Conservation (phyloP, 192 early-diverging fungal genomes). For the Glomus cerebriforme region DNA sequence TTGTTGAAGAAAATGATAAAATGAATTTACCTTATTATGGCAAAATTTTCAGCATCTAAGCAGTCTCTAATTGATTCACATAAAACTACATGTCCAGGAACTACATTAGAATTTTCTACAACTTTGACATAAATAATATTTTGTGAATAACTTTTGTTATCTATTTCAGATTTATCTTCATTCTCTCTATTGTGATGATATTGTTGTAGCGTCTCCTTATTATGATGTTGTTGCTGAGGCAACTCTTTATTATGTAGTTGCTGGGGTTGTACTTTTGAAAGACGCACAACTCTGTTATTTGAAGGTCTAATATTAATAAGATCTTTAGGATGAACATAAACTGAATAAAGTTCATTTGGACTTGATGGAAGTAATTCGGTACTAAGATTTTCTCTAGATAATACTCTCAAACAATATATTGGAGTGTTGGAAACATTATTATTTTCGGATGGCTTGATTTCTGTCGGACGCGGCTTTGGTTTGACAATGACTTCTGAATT, state of each 20-base stretch:
- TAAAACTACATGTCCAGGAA: constrained; percentile 49
- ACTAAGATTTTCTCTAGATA: constrained; percentile 37
- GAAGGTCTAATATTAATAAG: constrained; percentile 35
- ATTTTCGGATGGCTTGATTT: constrained; percentile 34
- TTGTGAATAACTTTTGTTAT: constrained; percentile 25
- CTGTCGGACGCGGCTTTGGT: constrained; percentile 60
- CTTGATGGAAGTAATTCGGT: constrained; percentile 34
- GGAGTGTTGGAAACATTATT: constrained; percentile 38
- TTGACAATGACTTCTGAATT: constrained; percentile 75
- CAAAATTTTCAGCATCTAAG: constrained; percentile 50
- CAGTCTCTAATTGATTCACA: constrained; percentile 43
- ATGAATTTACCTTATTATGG: constrained; percentile 48
- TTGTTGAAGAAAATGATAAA: constrained; percentile 1
- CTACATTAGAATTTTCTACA: constrained; percentile 36
- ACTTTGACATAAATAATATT: constrained; percentile 43
- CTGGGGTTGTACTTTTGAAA: constrained; percentile 47
- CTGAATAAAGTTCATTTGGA: constrained; percentile 33
- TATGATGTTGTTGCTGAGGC: constrained; percentile 33
- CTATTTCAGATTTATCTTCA: constrained; percentile 42
- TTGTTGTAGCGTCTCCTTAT: no score
- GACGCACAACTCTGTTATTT: constrained; percentile 35
- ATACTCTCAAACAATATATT: constrained; percentile 38
- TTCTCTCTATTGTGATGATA: constrained; percentile 14
- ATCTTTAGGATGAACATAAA: constrained; percentile 48
- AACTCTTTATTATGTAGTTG: constrained; percentile 39